Base-by-base conservation (phyloP, 2,329 filamentous ascomycete species). In the Byssothecium circinans region DNA sequence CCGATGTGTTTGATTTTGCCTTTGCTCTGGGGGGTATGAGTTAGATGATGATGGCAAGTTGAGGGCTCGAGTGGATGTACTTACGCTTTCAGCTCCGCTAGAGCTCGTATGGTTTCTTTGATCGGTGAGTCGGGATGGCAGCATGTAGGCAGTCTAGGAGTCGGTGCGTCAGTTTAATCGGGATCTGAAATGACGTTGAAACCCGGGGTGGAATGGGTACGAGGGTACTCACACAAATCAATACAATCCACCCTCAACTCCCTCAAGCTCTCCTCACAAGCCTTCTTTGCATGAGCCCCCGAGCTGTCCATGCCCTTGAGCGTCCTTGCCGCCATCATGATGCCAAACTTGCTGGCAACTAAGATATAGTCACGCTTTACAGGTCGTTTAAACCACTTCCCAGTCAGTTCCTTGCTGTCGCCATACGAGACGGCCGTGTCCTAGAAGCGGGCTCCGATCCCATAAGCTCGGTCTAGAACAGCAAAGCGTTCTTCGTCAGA, bases 51-150 rank as follows among this genome's bases (percentile, higher is more conserved):
- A 25, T 10, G 23, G 5, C 23, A 25, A 25, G n/a, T 25, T 25
- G 6, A 25, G 5, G 23, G 23, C 10, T 25, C 23, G 10, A 5
- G 10, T 25, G 10, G 20, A 27, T 18, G 37, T 18, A 60, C 66
- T 35, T 43, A 73, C 67, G 61, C 52, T 54, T 53, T 41, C 10
- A 82, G 43, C 39, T 56, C 51, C 43, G 70, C 74, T 67, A 81
- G 65, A 12, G 67, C 75, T 33, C 70, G 61, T 27, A 80, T 67
- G 0, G 77, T 81, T 56, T 69, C 64, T 54, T 75, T 72, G 33
- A 75, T 54, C 4, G 72, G 72, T 4, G 69, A 73, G 43, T 62
- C 58, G 35, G 58, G 58, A 46, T 74, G 68, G 15, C 23, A 25
- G 23, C 23, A 73, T 51, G 6, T 69, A 67, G 52, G 74, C 71